Conservation (phyloP, 495 filamentous ascomycete species). For the Hypoxylon cercidicola region DNA sequence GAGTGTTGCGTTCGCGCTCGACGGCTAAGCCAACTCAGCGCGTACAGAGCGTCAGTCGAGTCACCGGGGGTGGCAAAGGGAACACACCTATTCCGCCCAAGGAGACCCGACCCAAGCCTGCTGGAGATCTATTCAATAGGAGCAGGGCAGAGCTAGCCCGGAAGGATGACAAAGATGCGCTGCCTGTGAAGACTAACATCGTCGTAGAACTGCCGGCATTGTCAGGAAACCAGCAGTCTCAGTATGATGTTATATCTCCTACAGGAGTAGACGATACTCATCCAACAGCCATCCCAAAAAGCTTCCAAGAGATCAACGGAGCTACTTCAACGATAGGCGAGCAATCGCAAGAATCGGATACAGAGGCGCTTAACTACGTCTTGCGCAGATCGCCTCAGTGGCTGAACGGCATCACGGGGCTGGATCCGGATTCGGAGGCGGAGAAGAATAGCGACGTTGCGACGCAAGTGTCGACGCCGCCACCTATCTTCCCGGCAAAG, state of each 20-base stretch:
- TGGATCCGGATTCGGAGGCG: not conserved
- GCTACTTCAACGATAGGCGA: not conserved
- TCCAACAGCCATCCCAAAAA: constrained; percentile 18
- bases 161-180: not conserved
- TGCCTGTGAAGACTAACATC: constrained; percentile 9
- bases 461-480: not conserved
- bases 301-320: constrained; percentile 35
- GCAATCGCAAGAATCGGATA: constrained; percentile 14
- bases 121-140: not conserved
- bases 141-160: not conserved
- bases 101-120: not conserved
- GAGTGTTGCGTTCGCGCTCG: no score
- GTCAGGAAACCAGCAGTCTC: constrained; percentile 11
- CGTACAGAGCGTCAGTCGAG: no score
- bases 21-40: no score
- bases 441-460: not conserved
- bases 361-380: constrained; percentile 26
- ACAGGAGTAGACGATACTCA: not conserved
- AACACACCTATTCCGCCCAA: not conserved
- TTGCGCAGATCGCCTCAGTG: constrained; percentile 22
- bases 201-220: constrained; percentile 19
- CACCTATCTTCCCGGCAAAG: not conserved
- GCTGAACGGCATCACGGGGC: constrained; percentile 17
- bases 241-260: constrained; percentile 15
- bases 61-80: no score